Evolutionary conservation across 352 stramenopile genomes (phyloP), one percentile per base, ranked within the genome.

Genomic region (Phytophthora lateralis): DNA sequence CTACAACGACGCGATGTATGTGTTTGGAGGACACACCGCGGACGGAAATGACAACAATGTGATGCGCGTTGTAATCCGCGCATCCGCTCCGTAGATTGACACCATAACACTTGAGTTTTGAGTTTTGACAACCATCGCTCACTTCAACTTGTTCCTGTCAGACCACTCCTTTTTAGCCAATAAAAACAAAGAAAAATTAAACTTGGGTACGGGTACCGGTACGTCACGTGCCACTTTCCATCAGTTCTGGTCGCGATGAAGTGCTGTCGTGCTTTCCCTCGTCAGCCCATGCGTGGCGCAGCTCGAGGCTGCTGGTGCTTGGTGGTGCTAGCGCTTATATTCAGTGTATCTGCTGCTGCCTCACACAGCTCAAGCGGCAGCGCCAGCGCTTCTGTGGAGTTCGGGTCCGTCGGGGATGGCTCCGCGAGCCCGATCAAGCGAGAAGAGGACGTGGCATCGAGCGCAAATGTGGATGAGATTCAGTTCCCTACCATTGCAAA

Each of bases 11-110:
- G 69, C 63, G 11, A 85, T 84, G 73, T 82, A 78, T 38, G 69
- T 88, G 17, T 88, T 85, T 55, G 78, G 78, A 38, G 76, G 78
- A 6, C 75, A 77, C 65, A 85, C 71, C 0, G 32, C 76, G 7
- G 39, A 66, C 8, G 78, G 78, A 6, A 75, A 82, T 45, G 78
- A 85, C 51, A 84, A 85, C 53, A 55, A 72, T 35, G 71, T 88
- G 21, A 78, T 66, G 14, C 65, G 65, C 1, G 41, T 76, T 8
- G 35, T 41, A n/a, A 53, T 73, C 6, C 15, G 35, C 12, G 21
- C 60, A 9, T 9, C 17, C 9, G 27, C 30, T 9, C 59, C 49
- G 34, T 60, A 37, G 24, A 41, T 24, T 46, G 11, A 46, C 8
- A 37, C 29, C 15, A 30, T 30, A 26, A 30, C 15, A n/a, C n/a